phyloP scores from a whole-genome alignment of 2,329 filamentous ascomycete species.

The Botrytis sinoallii region DNA sequence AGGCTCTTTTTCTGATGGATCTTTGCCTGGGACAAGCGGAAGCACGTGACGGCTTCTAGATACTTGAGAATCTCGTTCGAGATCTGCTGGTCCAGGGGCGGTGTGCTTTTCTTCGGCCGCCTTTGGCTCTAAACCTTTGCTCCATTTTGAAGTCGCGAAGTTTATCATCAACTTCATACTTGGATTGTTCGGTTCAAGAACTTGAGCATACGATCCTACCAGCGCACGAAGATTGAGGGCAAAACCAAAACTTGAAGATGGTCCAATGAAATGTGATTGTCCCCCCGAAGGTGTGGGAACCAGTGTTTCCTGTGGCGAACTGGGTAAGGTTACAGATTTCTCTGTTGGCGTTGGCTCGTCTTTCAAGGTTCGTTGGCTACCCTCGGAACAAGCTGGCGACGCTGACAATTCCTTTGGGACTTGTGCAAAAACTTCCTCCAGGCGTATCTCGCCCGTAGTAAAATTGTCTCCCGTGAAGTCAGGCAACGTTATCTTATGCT shows the following conservation, averaged over 20 bases:
- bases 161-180: conserved; percentile 30
- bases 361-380: conserved; percentile 6
- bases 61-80: conserved; percentile 8
- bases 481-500: conserved; percentile 41
- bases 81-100: conserved; percentile 6
- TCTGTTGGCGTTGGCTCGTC: conserved; percentile 7
- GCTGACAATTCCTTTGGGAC: conserved; percentile 23
- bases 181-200: conserved; percentile 30
- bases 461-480: conserved; percentile 31
- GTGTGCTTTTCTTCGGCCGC: conserved; percentile 26
- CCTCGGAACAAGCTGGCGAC: conserved; percentile 24
- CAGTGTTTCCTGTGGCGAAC: conserved; percentile 30
- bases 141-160: conserved; percentile 34
- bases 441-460: conserved; percentile 26
- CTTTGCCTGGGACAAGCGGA: background rate
- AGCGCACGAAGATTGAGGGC: conserved; percentile 34
- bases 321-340: conserved; percentile 16
- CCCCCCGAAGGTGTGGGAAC: conserved; percentile 31
- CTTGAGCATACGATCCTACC: conserved; percentile 34
- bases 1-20: conserved; percentile 25
- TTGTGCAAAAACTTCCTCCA: conserved; percentile 32
- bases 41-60: conserved; percentile 3
- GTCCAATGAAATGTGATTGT: conserved; percentile 36
- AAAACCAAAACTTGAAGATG: conserved; percentile 36
- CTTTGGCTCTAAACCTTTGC: conserved; percentile 36